These are phyloP conservation scores for Orbilia javanica DNA, from an alignment of 2,329 filamentous ascomycete species.

Conservation along the genomic window DNA sequence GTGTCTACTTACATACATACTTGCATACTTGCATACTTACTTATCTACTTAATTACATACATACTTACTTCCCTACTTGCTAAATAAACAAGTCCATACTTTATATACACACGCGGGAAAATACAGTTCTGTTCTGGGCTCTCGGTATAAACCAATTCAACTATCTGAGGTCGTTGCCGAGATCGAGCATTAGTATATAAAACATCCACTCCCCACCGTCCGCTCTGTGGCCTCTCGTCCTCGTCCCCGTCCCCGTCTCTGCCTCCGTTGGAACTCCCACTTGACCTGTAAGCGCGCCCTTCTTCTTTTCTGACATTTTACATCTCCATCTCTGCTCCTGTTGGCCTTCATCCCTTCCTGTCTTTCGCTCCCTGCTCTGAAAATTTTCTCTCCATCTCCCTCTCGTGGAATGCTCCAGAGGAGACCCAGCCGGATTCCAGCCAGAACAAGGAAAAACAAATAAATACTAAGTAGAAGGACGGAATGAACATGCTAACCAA, in stretches of 20 bases:
- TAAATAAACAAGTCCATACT: too few species aligned
- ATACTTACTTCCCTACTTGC: too few species aligned
- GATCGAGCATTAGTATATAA: too few species aligned
- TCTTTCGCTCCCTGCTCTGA: constrained; percentile 51
- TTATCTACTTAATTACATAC: neutral
- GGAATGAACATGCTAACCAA: neutral
- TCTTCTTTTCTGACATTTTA: constrained; percentile 8
- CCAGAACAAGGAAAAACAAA: too few species aligned
- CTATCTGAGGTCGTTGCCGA: too few species aligned
- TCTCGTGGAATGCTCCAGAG: constrained; percentile 47
- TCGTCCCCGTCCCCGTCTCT: constrained; percentile 60
- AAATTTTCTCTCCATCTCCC: constrained; percentile 58
- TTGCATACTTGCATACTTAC: too few species aligned
- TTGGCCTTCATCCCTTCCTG: constrained; percentile 59
- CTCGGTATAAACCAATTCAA: too few species aligned
- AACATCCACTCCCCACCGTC: neutral
- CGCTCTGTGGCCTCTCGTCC: constrained; percentile 47
- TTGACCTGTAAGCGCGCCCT: constrained; percentile 54
- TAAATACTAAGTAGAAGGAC: neutral
- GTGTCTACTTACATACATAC: too few species aligned
- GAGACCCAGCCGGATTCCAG: too few species aligned
- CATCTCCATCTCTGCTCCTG: constrained; percentile 49
- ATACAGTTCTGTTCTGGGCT: too few species aligned
- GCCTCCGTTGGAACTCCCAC: constrained; percentile 41
- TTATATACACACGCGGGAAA: too few species aligned